Percentiles rank a stretch among this genome's conserved stretches.
Evolutionary conservation across 1,284 basidiomycete genomes (phyloP).

Genomic region (Rhizoctonia solani): DNA sequence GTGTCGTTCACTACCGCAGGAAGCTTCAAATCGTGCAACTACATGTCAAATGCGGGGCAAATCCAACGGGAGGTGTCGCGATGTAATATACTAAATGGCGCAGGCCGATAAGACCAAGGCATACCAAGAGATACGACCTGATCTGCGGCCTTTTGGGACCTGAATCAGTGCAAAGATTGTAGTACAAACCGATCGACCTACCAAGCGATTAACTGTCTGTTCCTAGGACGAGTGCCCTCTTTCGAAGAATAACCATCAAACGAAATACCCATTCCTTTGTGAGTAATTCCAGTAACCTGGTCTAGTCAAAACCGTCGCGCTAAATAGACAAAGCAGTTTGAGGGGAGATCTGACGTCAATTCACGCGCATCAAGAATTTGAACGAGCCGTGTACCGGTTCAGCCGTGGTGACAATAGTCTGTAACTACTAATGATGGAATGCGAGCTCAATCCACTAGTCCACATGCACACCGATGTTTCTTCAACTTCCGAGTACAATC

Average conservation of each 20-base stretch:
- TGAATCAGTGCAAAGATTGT: not conserved
- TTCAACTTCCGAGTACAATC: not conserved
- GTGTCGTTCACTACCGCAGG: too few species aligned
- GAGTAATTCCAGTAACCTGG: not conserved
- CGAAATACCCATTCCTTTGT: constrained; percentile 10
- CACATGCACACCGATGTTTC: not conserved
- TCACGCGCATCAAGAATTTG: not conserved
- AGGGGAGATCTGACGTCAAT: not conserved
- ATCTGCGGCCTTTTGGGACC: not conserved
- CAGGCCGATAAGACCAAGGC: constrained; percentile 4
- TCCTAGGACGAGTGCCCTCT: not conserved
- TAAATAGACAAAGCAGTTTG: not conserved
- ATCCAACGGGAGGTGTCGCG: not conserved
- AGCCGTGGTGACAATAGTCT: not conserved
- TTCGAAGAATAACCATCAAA: constrained; percentile 2
- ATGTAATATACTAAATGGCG: not conserved
- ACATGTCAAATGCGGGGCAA: not conserved
- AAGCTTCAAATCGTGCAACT: not conserved
- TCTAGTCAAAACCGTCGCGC: not conserved
- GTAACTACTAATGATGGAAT: not conserved
- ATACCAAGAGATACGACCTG: not conserved
- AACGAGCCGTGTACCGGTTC: not conserved
- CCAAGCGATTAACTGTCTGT: not conserved
- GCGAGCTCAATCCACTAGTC: not conserved
- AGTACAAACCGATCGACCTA: not conserved